Base-by-base conservation (phyloP, 768 basidiomycete genomes). In the Mrakia hoshinonis region DNA sequence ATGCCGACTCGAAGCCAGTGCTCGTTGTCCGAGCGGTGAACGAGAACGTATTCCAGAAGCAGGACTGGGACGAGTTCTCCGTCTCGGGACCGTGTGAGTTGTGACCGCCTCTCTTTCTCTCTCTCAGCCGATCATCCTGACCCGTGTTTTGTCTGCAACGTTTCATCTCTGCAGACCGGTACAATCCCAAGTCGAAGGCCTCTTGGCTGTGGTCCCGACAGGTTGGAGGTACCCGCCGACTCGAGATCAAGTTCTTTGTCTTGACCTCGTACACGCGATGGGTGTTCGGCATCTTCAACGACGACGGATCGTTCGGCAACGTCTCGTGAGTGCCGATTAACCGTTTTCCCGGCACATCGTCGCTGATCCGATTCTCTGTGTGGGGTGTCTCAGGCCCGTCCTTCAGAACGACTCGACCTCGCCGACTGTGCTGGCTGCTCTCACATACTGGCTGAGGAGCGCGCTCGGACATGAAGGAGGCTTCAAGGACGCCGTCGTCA, bases 131-230 rank as follows among this genome's bases (percentile, higher is more conserved):
- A 34, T 15, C 55, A 15, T 34, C 26, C 29, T 3, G 43, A 43
- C 12, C n/a, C 55, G 26, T 58, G 55, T 34, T 26, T 58, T 34
- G 10, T 55, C 54, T 22, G 12, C 54, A 39, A 31, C 39, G 38
- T 46, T 20, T 43, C 29, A 39, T 36, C 52, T 52, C 6, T 29
- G 24, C 63, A 47, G 79, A 79, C 72, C 70, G 74, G 22, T 81
- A 81, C 75, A 77, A 77, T 72, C 79, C 77, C 61, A 79, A 77
- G 64, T 78, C 77, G 51, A 79, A 78, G 73, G 80, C 80, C 4
- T 79, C 78, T 31, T 80, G 79, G 80, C 78, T 79, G 73, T 79
- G 79, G 78, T 79, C 78, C n/a, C 74, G 79, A 67, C 73, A 77
- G 31, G 78, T 73, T 64, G 75, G 74, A 48, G 78, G 77, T 3